Conservation (phyloP, 108 stramenopile genomes). For the Mayamaea pseudoterrestris region DNA sequence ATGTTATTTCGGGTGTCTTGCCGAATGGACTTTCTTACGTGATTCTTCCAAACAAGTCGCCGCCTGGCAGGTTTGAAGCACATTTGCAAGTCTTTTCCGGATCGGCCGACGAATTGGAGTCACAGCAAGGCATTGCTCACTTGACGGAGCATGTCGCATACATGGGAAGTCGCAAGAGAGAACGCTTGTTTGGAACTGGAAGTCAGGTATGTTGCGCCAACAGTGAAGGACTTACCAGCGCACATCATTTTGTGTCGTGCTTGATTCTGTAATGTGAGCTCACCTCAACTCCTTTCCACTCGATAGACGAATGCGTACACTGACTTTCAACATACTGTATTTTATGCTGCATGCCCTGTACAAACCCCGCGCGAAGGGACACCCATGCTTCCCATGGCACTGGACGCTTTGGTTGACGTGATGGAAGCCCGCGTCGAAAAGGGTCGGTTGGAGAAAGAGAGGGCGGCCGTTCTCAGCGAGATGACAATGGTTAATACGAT, state of each 20-base stretch:
- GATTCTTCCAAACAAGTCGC: conserved; percentile 89
- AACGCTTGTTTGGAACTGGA: conserved; percentile 92
- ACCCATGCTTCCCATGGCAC: conserved; percentile 90
- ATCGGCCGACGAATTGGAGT: conserved; percentile 82
- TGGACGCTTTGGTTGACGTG: conserved; percentile 92
- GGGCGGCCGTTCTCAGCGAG: conserved; percentile 89
- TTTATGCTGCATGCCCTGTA: conserved; percentile 92
- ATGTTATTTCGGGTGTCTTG: conserved; percentile 56
- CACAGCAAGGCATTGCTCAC: conserved; percentile 95
- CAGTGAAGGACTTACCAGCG: too few relatives aligned
- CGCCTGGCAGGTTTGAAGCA: conserved; percentile 90
- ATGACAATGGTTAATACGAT: conserved; percentile 98
- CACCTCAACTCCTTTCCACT: too few relatives aligned
- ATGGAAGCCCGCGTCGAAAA: conserved; percentile 90
- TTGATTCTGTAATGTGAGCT: too few relatives aligned
- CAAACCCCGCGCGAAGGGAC: conserved; percentile 42
- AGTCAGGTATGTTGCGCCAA: too few relatives aligned
- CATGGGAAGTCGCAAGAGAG: conserved; percentile 94
- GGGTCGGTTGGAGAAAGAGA: conserved; percentile 91
- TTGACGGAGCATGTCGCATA: conserved; percentile 97
- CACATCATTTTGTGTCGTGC: too few relatives aligned
- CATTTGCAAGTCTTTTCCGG: conserved; percentile 93
- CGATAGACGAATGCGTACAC: conserved; percentile 98
- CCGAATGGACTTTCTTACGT: conserved; percentile 87
- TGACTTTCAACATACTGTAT: conserved; percentile 98